Evolutionary conservation across 495 filamentous ascomycete species (phyloP).

Genomic region (Aspergillus haitiensis): DNA sequence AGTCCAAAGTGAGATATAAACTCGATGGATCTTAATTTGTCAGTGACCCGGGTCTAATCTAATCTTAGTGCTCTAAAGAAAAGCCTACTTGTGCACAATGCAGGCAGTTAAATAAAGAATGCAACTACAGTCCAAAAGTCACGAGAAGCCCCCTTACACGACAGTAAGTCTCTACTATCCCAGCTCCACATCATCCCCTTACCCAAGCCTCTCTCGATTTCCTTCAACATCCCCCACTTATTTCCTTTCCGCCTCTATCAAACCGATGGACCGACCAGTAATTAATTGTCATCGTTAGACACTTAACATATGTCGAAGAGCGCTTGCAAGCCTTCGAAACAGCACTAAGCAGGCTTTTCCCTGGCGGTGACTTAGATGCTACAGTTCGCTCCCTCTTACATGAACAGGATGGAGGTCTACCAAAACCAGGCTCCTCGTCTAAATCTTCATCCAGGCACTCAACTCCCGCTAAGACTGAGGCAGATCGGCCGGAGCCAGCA

Average conservation of each 20-base stretch:
- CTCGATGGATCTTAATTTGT: neutral
- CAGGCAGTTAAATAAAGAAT: constrained; percentile 46
- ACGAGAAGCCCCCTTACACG: constrained; percentile 49
- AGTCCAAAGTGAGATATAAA: constrained; percentile 44
- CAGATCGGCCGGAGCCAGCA: constrained; percentile 40
- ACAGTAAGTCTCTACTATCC: constrained; percentile 35
- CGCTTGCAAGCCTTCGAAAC: constrained; percentile 48
- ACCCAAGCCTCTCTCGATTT: neutral
- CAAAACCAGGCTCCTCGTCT: constrained; percentile 35
- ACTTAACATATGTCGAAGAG: constrained; percentile 53
- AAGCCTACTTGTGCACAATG: constrained; percentile 47
- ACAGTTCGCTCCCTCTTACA: constrained; percentile 46
- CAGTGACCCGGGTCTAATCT: constrained; percentile 9
- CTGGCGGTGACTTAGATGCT: constrained; percentile 49
- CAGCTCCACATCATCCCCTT: neutral
- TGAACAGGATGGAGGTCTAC: constrained; percentile 36
- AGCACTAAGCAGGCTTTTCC: constrained; percentile 45
- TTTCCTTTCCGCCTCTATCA: neutral
- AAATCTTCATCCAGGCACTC: constrained; percentile 44
- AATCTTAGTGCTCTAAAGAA: constrained; percentile 49
- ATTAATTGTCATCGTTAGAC: constrained; percentile 26
- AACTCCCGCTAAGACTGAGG: constrained; percentile 39
- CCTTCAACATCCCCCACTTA: neutral
- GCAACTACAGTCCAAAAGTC: constrained; percentile 52
- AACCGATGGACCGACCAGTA: neutral